Conservation (phyloP, 2,329 filamentous ascomycete genomes). For the Pseudogymnoascus sp. region DNA sequence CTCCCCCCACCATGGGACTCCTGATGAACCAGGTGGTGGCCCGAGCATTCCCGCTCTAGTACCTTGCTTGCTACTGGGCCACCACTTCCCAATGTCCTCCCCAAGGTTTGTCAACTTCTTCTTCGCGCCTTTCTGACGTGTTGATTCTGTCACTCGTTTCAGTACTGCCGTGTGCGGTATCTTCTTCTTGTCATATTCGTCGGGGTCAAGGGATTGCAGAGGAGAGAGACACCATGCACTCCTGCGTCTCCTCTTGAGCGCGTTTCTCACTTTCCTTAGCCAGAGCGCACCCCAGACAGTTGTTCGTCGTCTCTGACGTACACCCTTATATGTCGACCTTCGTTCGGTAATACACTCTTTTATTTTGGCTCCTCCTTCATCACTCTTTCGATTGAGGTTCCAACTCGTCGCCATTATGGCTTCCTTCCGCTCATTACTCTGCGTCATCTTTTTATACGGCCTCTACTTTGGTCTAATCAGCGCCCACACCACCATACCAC, state of each 20-base stretch:
- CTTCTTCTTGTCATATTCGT: neutral
- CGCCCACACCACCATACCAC: neutral
- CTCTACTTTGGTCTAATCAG: slow-evolving; percentile 6
- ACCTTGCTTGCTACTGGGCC: neutral
- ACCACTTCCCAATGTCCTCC: slow-evolving; percentile 1
- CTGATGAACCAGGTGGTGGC: neutral
- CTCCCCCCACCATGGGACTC: neutral
- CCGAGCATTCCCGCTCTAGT: neutral
- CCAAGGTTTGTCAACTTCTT: neutral
- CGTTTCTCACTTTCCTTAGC: neutral
- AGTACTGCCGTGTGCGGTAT: slow-evolving; percentile 1
- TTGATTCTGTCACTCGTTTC: slow-evolving; percentile 6
- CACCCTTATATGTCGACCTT: neutral
- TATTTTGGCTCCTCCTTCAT: slow-evolving; percentile 2
- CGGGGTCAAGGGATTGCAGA: neutral
- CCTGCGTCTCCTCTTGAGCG: slow-evolving; percentile 4
- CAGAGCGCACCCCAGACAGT: neutral
- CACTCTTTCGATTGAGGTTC: slow-evolving; percentile 8
- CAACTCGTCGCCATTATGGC: slow-evolving; percentile 6
- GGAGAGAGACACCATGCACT: slow-evolving; percentile 1
- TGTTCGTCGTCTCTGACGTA: slow-evolving; percentile 3
- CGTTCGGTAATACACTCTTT: slow-evolving; percentile 5
- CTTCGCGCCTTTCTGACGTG: slow-evolving; percentile 5
- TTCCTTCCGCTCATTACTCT: slow-evolving; percentile 6
- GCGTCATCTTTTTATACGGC: neutral